A percentile compares a stretch with the other conserved stretches of the same genome.
Evolutionary conservation across 495 filamentous ascomycete genomes (phyloP).

Genomic region (Schizothecium vesticola): DNA sequence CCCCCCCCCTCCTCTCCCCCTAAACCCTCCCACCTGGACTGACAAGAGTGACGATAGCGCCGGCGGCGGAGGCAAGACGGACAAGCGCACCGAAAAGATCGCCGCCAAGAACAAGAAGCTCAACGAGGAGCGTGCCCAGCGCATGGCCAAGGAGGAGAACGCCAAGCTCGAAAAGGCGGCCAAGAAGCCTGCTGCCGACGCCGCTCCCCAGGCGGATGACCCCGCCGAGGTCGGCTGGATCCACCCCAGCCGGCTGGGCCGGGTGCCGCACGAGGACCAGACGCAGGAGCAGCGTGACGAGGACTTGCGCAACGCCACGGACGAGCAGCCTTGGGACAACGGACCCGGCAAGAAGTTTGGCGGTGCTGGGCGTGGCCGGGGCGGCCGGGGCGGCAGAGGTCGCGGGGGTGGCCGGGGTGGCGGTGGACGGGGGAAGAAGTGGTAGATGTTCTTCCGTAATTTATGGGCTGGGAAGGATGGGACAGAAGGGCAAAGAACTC

Average conservation of each 20-base stretch:
- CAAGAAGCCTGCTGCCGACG: constrained; percentile 23
- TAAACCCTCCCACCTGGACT: background rate
- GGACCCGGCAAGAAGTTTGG: constrained; percentile 7
- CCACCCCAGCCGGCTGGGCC: constrained; percentile 27
- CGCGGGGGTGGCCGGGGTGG: constrained; percentile 13
- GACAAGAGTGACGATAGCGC: constrained; percentile 37
- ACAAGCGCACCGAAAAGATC: constrained; percentile 67
- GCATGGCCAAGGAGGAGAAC: constrained; percentile 44
- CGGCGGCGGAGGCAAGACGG: constrained; percentile 79
- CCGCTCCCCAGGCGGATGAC: constrained; percentile 25
- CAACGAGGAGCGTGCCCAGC: constrained; percentile 65
- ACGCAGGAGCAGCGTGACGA: constrained; percentile 3
- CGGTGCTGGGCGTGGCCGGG: background rate
- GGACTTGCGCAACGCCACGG: background rate
- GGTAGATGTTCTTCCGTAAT: background rate
- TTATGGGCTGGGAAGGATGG: background rate
- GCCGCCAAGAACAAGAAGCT: constrained; percentile 72
- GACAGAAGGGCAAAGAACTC: background rate
- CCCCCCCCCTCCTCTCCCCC: background rate
- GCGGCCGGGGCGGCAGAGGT: constrained; percentile 1
- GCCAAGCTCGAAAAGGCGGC: constrained; percentile 48
- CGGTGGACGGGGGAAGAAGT: constrained; percentile 8
- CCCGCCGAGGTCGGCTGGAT: constrained; percentile 17
- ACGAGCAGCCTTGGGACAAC: constrained; percentile 8
- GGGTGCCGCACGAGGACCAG: constrained; percentile 18